Evolutionary conservation across 2,329 filamentous ascomycete genomes (phyloP).

Genomic region (Neoarthrinium moseri): DNA sequence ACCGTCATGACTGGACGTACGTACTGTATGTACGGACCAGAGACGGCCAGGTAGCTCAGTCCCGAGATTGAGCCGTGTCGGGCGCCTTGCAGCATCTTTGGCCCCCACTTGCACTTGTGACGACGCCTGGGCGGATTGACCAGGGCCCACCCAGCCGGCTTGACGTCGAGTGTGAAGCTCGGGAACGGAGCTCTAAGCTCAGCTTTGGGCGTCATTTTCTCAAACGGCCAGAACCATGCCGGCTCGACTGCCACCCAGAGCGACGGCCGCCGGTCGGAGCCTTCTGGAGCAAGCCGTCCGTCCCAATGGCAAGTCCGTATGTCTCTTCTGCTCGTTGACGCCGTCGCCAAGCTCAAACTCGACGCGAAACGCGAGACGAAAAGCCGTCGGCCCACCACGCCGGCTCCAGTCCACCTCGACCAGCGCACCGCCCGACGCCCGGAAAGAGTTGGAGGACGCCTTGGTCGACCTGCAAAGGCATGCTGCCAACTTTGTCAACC

Average conservation of each 20-base stretch:
- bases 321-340: conserved; percentile 30
- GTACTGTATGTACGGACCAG: too few relatives aligned
- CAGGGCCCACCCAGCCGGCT: too few relatives aligned
- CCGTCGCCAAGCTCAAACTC: conserved; percentile 6
- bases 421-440: conserved; percentile 26
- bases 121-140: too few relatives aligned
- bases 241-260: conserved; percentile 27
- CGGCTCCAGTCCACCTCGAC: conserved; percentile 22
- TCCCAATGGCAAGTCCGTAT: conserved; percentile 18
- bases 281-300: conserved; percentile 10
- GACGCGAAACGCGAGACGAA: conserved; percentile 19
- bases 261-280: conserved; percentile 18
- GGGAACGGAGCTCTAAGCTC: too few relatives aligned
- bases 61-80: too few relatives aligned
- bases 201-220: conserved; percentile 2
- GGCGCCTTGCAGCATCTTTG: too few relatives aligned
- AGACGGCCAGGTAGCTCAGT: too few relatives aligned
- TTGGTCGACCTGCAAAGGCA: conserved; percentile 61
- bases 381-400: conserved; percentile 15
- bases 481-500: conserved; percentile 61
- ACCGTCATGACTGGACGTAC: too few relatives aligned
- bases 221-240: conserved; percentile 21
- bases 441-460: conserved; percentile 56
- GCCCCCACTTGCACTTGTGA: too few relatives aligned
- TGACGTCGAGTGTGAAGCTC: too few relatives aligned